phyloP scores from a whole-genome alignment of 164 flowering plant genomes.

The Nymphaea colorata region DNA sequence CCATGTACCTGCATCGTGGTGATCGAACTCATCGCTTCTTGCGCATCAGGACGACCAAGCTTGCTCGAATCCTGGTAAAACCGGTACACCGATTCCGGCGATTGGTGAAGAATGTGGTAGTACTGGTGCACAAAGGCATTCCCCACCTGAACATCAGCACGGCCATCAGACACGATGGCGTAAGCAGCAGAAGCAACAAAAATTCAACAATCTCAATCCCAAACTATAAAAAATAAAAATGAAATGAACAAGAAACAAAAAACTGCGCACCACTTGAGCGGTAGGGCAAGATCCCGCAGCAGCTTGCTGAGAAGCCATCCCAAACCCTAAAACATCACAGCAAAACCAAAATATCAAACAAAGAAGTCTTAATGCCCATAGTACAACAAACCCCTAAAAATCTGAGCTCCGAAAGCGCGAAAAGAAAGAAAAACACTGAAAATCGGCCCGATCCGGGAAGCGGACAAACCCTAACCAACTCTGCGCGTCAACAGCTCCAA shows the following conservation, averaged over 20 bases:
- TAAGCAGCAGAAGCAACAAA: background rate
- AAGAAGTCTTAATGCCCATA: background rate
- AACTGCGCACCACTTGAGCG: conserved; percentile 34
- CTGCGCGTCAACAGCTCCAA: background rate
- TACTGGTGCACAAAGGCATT: conserved; percentile 71
- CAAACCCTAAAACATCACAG: too few species aligned
- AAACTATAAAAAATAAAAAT: too few species aligned
- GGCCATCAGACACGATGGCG: background rate
- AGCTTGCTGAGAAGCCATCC: conserved; percentile 17
- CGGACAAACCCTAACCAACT: background rate
- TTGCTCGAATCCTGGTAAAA: conserved; percentile 63
- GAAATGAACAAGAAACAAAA: too few species aligned
- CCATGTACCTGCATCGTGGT: conserved; percentile 47
- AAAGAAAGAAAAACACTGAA: background rate
- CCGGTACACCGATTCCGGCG: conserved; percentile 49
- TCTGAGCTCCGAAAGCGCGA: background rate
- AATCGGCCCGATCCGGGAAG: background rate
- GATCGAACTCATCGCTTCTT: conserved; percentile 43
- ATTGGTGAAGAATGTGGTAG: conserved; percentile 55
- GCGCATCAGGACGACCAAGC: conserved; percentile 51
- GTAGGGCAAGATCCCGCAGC: conserved; percentile 19
- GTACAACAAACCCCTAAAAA: background rate
- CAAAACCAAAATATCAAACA: background rate
- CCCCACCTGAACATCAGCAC: conserved; percentile 39
- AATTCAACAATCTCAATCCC: background rate